phyloP scores from a whole-genome alignment of 495 filamentous ascomycete genomes.

The Hypoxylon lienhwacheense region DNA sequence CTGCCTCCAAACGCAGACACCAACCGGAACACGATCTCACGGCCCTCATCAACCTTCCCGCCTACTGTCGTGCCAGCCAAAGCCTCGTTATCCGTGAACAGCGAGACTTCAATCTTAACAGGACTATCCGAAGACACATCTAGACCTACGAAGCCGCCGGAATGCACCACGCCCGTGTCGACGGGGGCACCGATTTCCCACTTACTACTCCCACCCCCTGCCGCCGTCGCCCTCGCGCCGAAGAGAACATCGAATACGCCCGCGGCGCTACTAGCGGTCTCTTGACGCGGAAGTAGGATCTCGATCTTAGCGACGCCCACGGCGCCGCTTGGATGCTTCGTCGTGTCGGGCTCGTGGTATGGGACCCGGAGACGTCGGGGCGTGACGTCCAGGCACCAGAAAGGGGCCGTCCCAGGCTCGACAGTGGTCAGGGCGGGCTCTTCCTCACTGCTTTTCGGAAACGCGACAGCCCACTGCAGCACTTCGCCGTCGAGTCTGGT shows the following conservation, averaged over 20 bases:
- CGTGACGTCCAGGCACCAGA: conserved; percentile 62
- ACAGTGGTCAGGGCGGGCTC: conserved; percentile 29
- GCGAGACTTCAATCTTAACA: conserved; percentile 3
- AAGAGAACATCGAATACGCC: conserved; percentile 38
- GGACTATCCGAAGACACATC: not conserved
- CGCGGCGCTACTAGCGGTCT: conserved; percentile 20
- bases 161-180: conserved; percentile 10
- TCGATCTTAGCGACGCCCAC: conserved; percentile 49
- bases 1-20: conserved; percentile 3
- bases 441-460: conserved; percentile 38
- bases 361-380: conserved; percentile 50
- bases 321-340: conserved; percentile 49
- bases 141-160: not conserved
- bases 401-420: conserved; percentile 44
- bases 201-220: not conserved
- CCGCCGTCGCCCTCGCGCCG: conserved; percentile 1
- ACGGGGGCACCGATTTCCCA: conserved; percentile 4
- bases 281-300: conserved; percentile 35
- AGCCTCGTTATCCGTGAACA: conserved; percentile 23
- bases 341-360: conserved; percentile 26
- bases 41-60: conserved; percentile 15
- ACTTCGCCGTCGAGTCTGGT: conserved; percentile 48
- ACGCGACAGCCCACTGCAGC: conserved; percentile 56
- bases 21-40: conserved; percentile 14
- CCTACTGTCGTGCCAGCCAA: conserved; percentile 18